These are phyloP conservation scores for Collariella sp. DNA, from an alignment of 495 filamentous ascomycete genomes.

Conservation along the genomic window DNA sequence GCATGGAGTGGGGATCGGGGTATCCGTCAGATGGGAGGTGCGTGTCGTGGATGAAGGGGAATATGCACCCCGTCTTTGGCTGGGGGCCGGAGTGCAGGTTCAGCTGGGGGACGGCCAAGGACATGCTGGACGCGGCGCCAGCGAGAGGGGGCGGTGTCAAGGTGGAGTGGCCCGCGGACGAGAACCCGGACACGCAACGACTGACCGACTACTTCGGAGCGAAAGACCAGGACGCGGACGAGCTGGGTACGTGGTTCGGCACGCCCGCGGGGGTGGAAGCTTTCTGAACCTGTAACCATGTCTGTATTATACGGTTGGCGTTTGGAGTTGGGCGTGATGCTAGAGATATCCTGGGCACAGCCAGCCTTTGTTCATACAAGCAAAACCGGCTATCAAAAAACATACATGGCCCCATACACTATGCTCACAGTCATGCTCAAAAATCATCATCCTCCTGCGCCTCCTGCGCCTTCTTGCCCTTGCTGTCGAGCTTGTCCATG, in stretches of 20 bases:
- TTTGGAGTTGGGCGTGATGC: conserved; percentile 12
- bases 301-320: conserved; percentile 5
- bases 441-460: conserved; percentile 44
- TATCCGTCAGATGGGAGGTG: conserved; percentile 87
- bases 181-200: conserved; percentile 48
- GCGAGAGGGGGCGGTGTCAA: conserved; percentile 46
- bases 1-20: conserved; percentile 69
- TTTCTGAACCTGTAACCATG: conserved; percentile 36
- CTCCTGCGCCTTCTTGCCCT: conserved; percentile 45
- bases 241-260: conserved; percentile 58
- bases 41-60: conserved; percentile 66
- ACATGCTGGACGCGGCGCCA: conserved; percentile 64
- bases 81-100: conserved; percentile 91
- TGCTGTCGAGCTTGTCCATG: conserved; percentile 52
- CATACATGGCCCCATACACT: background rate
- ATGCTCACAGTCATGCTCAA: conserved; percentile 18
- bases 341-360: conserved; percentile 21
- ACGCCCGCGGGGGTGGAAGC: conserved; percentile 48
- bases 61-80: conserved; percentile 90
- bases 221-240: conserved; percentile 35
- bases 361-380: too few species aligned
- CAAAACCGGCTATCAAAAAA: conserved; percentile 4
- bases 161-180: conserved; percentile 79
- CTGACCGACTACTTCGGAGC: conserved; percentile 64
- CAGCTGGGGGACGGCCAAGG: conserved; percentile 90